Evolutionary conservation across 1,284 basidiomycete genomes (phyloP).

Genomic region (Tylopilus sp.): DNA sequence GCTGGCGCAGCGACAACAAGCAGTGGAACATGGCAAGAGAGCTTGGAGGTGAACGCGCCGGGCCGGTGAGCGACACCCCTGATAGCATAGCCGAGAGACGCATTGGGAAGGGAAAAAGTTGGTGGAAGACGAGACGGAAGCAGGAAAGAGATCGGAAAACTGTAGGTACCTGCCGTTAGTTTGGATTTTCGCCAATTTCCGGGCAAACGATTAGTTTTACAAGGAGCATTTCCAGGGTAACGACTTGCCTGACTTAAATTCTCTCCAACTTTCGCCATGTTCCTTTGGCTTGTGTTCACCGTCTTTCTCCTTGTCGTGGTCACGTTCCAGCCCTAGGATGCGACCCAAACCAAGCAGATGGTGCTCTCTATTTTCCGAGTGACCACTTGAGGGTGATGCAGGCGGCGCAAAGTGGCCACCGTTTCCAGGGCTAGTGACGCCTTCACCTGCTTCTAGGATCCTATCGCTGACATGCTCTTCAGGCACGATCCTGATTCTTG

Average conservation of each 20-base stretch:
- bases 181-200: neutral
- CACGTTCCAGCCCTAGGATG: slow-evolving; percentile 22
- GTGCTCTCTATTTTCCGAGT: slow-evolving; percentile 13
- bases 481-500: slow-evolving; percentile 13
- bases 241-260: slow-evolving; percentile 80
- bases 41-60: slow-evolving; percentile 80
- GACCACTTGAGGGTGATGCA: neutral
- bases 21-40: slow-evolving; percentile 72
- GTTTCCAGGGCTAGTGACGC: slow-evolving; percentile 1
- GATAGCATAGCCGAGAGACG: slow-evolving; percentile 76
- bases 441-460: slow-evolving; percentile 9
- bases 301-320: slow-evolving; percentile 13
- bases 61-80: slow-evolving; percentile 84
- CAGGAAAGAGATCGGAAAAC: slow-evolving; percentile 90
- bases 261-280: slow-evolving; percentile 74
- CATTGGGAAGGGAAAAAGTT: slow-evolving; percentile 75
- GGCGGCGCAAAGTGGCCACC: neutral
- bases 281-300: slow-evolving; percentile 29
- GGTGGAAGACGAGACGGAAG: slow-evolving; percentile 84
- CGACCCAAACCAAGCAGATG: slow-evolving; percentile 23
- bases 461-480: neutral
- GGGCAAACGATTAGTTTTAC: neutral
- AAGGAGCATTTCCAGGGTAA: neutral
- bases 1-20: slow-evolving; percentile 75
- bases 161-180: slow-evolving; percentile 70